These are phyloP conservation scores for Suhomyces panamericanus DNA, from an alignment of 1,139 yeast genomes.

Conservation along the genomic window DNA sequence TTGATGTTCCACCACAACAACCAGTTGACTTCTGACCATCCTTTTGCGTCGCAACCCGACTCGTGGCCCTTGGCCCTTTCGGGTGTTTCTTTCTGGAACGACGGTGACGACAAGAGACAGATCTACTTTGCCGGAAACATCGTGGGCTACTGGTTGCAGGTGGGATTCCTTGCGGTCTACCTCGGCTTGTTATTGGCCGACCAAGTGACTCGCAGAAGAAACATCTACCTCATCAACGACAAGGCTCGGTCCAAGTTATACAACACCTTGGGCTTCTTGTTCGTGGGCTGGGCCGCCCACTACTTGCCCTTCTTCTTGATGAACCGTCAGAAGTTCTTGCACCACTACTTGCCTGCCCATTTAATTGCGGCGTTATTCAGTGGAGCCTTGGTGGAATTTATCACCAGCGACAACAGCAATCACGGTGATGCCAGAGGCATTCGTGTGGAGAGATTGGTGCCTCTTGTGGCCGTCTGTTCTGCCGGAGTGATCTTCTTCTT, in stretches of 20 bases:
- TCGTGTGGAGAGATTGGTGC: slow-evolving; percentile 26
- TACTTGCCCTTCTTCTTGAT: slow-evolving; percentile 88
- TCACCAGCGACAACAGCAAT: slow-evolving; percentile 62
- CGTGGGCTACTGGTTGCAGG: slow-evolving; percentile 90
- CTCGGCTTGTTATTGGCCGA: slow-evolving; percentile 68
- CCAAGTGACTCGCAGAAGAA: slow-evolving; percentile 75
- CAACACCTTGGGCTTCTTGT: slow-evolving; percentile 80
- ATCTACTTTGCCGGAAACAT: slow-evolving; percentile 89
- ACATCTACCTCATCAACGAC: slow-evolving; percentile 55
- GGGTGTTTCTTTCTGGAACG: slow-evolving; percentile 97
- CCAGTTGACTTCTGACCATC: slow-evolving; percentile 83
- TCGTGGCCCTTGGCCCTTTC: slow-evolving; percentile 91
- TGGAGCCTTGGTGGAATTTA: slow-evolving; percentile 79
- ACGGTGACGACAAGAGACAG: slow-evolving; percentile 61
- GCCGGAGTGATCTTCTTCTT: slow-evolving; percentile 61
- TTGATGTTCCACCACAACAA: slow-evolving; percentile 93
- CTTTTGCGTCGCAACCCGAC: slow-evolving; percentile 92
- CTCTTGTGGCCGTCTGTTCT: slow-evolving; percentile 43
- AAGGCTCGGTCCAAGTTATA: slow-evolving; percentile 72
- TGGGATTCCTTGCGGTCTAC: slow-evolving; percentile 63
- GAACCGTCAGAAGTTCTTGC: slow-evolving; percentile 92
- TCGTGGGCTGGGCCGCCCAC: slow-evolving; percentile 85
- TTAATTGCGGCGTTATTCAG: slow-evolving; percentile 80
- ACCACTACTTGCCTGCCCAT: slow-evolving; percentile 96
- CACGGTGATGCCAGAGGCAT: slow-evolving; percentile 21